These are phyloP conservation scores for Termitomyces sp. DNA, from an alignment of 768 basidiomycete species.

Conservation along the genomic window DNA sequence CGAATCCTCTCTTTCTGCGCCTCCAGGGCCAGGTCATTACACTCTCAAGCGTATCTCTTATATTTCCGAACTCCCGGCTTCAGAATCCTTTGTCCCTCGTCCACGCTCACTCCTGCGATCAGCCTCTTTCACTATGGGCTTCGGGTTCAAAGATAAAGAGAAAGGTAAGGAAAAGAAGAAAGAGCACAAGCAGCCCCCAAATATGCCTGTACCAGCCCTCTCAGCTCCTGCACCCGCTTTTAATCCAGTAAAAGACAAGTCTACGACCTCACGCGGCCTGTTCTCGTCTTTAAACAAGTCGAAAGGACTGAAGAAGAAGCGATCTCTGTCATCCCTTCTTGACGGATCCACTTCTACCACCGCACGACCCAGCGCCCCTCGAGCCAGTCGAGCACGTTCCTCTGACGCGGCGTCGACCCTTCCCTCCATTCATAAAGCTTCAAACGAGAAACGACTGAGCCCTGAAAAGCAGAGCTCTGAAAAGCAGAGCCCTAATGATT, in stretches of 20 bases:
- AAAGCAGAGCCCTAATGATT: conserved; percentile 12
- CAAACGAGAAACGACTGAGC: conserved; percentile 2
- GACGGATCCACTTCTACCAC: conserved; percentile 7
- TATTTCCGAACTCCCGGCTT: conserved; percentile 17
- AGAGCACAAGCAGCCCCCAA: not conserved
- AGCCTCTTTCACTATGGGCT: conserved; percentile 31
- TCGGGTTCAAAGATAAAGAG: conserved; percentile 26
- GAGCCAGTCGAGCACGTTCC: conserved; percentile 5
- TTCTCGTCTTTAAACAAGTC: conserved; percentile 14
- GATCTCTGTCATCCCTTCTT: conserved; percentile 31
- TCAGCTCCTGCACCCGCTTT: not conserved
- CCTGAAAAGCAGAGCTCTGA: conserved; percentile 8
- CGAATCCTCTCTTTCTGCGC: conserved; percentile 8
- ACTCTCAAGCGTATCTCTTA: conserved; percentile 31
- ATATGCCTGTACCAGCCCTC: not conserved
- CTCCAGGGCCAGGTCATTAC: conserved; percentile 27
- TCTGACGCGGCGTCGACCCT: conserved; percentile 8
- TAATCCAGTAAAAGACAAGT: conserved; percentile 8
- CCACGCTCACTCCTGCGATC: conserved; percentile 22
- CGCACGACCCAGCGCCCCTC: conserved; percentile 5
- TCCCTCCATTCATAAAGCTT: not conserved
- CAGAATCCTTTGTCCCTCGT: conserved; percentile 11
- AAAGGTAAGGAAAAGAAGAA: conserved; percentile 19
- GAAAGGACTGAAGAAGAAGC: conserved; percentile 28
- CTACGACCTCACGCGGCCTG: conserved; percentile 14